Evolutionary conservation across 1,284 basidiomycete species (phyloP), one percentile per base, ranked within the genome.

Genomic region (Cryptococcus sp.): DNA sequence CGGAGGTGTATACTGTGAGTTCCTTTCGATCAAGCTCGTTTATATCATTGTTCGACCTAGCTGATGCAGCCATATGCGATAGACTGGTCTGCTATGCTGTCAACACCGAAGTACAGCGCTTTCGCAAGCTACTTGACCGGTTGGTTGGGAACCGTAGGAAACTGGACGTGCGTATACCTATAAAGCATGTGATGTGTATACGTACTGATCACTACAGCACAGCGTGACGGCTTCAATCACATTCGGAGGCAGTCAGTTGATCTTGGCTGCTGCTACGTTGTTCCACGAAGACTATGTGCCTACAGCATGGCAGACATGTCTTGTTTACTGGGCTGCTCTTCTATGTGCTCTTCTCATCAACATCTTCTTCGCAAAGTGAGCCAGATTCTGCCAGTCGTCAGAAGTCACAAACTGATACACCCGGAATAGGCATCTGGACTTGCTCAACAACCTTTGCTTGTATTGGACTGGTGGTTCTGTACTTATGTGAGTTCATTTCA

Each of bases 221-320:
- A 76, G 74, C n/a, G 77, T 78, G 41, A 78, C 77, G 0, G 74
- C 80, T 1, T 81, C 80, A 6, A 81, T 82, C 72, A 79, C 77
- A 46, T 81, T 81, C 58, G 80, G 80, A 3, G 79, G 79, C 8
- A 72, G 78, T 17, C 80, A 81, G 61, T 71, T 81, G 11, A 80
- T 81, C 52, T 71, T 81, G 41, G 79, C 79, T 7, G 80, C 77
- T 15, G 77, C 80, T 37, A 80, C 78, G 34, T 70, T 80, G 22
- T 81, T 64, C 68, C 70, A 77, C 55, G 74, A 75, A 13, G 70
- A 73, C 50, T 79, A 76, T 52, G 76, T 76, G 1, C 77, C 77
- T 1, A 78, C 76, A 2, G 64, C 74, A 1, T 79, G 78, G 78
- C 78, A 79, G 59, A 78, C 76, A 0, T 67, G 79, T 25, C 62